These are phyloP conservation scores for Kokia cookei DNA, from an alignment of 441 rosid species.

Conservation along the genomic window DNA sequence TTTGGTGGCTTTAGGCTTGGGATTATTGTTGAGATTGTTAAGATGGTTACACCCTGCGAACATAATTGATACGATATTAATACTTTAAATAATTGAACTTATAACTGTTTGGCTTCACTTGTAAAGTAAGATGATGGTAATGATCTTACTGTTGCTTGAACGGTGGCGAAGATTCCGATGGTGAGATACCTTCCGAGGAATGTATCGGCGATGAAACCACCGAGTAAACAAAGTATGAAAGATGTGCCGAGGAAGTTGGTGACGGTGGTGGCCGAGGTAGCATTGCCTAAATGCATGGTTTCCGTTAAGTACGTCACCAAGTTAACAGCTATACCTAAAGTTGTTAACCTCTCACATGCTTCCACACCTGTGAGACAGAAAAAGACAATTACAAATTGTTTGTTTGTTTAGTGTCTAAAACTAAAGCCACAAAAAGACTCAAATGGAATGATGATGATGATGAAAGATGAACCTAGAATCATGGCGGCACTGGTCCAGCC, in stretches of 20 bases:
- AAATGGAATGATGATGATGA: not conserved
- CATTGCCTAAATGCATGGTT: slow-evolving; percentile 84
- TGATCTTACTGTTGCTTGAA: slow-evolving; percentile 67
- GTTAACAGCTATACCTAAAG: slow-evolving; percentile 85
- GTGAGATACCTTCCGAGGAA: slow-evolving; percentile 91
- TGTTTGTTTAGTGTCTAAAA: not conserved
- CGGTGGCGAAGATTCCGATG: slow-evolving; percentile 77
- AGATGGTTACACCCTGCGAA: slow-evolving; percentile 62
- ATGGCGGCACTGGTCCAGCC: slow-evolving; percentile 88
- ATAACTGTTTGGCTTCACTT: not conserved
- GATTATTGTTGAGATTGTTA: slow-evolving; percentile 77
- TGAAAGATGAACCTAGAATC: slow-evolving; percentile 51
- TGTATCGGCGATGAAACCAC: slow-evolving; percentile 86
- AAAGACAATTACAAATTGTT: not conserved
- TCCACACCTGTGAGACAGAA: slow-evolving; percentile 49
- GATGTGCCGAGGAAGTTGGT: slow-evolving; percentile 93
- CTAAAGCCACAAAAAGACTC: not conserved
- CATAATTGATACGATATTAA: not conserved
- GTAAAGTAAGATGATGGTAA: not conserved
- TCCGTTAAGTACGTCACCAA: slow-evolving; percentile 81
- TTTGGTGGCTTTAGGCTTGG: slow-evolving; percentile 76
- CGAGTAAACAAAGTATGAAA: slow-evolving; percentile 84
- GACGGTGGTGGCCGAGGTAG: slow-evolving; percentile 73
- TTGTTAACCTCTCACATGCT: slow-evolving; percentile 77
- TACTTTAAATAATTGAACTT: not conserved